Percentiles rank a stretch among this genome's conserved stretches.
Evolutionary conservation across 164 flowering plant species (phyloP).

Genomic region (Saururus chinensis): DNA sequence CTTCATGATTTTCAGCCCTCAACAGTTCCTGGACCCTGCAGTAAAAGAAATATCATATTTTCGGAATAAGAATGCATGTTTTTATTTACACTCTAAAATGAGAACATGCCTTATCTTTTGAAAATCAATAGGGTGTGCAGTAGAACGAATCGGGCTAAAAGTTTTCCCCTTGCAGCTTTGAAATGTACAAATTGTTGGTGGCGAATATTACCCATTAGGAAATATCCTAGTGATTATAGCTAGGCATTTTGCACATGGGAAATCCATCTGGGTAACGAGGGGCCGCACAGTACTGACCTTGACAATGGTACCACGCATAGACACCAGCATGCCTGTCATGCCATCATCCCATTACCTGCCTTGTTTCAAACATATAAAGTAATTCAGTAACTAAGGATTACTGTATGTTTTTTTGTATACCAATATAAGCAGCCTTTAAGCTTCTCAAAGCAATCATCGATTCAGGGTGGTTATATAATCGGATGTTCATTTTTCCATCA

Average conservation of each 20-base stretch:
- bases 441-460: conserved; percentile 77
- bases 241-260: conserved; percentile 68
- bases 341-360: neutral
- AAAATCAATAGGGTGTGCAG: conserved; percentile 73
- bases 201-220: conserved; percentile 92
- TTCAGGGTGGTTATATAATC: conserved; percentile 67
- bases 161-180: conserved; percentile 78
- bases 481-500: conserved; percentile 49
- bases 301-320: conserved; percentile 81
- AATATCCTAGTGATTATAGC: conserved; percentile 42
- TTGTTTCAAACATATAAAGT: no score
- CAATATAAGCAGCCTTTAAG: conserved; percentile 92
- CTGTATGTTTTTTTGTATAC: conserved; percentile 19
- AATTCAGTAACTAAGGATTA: no score
- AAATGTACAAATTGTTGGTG: conserved; percentile 49
- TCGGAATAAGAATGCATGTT: neutral
- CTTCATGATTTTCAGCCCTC: conserved; percentile 77
- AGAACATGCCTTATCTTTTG: conserved; percentile 78
- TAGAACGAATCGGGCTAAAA: conserved; percentile 63
- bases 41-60: neutral
- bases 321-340: conserved; percentile 71
- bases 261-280: conserved; percentile 65
- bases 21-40: conserved; percentile 74
- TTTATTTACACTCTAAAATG: neutral
- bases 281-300: conserved; percentile 92